phyloP scores from a whole-genome alignment of 1,284 basidiomycete genomes.

The Malassezia equina region DNA sequence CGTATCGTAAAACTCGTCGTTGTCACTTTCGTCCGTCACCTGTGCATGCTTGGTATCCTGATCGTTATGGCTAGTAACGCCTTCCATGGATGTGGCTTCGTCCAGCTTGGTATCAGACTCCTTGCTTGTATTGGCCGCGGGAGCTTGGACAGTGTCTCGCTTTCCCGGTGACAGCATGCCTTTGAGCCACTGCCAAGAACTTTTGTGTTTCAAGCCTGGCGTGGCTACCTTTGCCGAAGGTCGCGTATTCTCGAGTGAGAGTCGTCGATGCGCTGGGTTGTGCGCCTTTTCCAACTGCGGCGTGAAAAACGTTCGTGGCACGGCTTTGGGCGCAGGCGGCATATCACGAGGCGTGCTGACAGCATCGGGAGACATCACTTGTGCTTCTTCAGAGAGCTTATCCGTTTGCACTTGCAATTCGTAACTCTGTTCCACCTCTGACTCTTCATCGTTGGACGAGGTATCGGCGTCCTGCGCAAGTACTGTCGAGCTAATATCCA shows the following conservation, averaged over 20 bases:
- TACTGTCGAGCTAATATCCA: constrained; percentile 7
- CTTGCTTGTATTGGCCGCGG: neutral
- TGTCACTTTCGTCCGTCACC: neutral
- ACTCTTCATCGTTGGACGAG: constrained; percentile 3
- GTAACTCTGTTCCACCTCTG: constrained; percentile 2
- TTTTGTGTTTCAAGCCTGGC: neutral
- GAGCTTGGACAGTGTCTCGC: neutral
- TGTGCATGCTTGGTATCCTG: neutral
- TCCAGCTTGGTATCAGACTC: too few species aligned
- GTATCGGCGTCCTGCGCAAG: neutral
- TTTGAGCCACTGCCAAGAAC: constrained; percentile 16
- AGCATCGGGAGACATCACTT: neutral
- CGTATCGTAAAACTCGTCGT: neutral
- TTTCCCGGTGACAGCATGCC: neutral
- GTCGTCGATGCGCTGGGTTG: neutral
- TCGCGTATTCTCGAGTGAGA: neutral
- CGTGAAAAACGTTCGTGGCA: constrained; percentile 2
- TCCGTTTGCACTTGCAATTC: neutral
- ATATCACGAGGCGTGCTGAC: neutral
- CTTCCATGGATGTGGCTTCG: too few species aligned
- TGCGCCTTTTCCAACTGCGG: neutral
- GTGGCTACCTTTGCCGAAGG: too few species aligned
- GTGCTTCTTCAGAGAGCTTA: neutral
- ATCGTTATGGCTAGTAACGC: neutral
- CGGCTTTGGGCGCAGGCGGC: neutral